A percentile compares a stretch with the other conserved stretches of the same genome.
Conservation (phyloP, 2,329 filamentous ascomycete genomes). For the Ophiognomonia clavigignenti-juglandacearum region DNA sequence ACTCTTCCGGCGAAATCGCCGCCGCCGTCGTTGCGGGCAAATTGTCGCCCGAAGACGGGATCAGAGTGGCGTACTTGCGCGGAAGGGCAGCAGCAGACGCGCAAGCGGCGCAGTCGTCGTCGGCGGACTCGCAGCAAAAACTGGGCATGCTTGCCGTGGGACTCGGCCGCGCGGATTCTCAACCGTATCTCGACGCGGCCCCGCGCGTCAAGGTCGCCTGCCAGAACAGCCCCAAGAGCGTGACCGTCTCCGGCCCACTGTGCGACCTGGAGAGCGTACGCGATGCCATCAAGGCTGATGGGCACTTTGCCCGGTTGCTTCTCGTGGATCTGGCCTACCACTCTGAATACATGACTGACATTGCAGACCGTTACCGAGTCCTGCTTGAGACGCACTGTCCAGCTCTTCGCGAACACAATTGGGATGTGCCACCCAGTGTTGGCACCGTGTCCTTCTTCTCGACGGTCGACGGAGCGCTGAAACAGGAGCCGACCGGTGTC, state of each 20-base stretch:
- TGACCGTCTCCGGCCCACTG: slow-evolving; percentile 29
- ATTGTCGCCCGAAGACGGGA: not conserved
- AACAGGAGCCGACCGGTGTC: not conserved
- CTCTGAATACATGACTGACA: not conserved
- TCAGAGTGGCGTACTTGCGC: not conserved
- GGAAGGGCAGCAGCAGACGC: not conserved
- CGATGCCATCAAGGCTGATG: slow-evolving; percentile 16
- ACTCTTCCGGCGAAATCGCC: slow-evolving; percentile 8
- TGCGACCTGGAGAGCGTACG: slow-evolving; percentile 18
- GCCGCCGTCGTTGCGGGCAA: slow-evolving; percentile 10
- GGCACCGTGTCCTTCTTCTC: no score
- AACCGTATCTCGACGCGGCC: slow-evolving; percentile 4
- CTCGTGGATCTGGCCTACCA: slow-evolving; percentile 26
- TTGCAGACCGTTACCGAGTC: not conserved
- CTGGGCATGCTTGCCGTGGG: slow-evolving; percentile 8
- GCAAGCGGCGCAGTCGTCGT: not conserved
- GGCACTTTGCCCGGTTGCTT: slow-evolving; percentile 24
- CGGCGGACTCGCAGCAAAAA: not conserved
- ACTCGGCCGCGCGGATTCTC: not conserved
- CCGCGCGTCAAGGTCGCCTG: slow-evolving; percentile 7
- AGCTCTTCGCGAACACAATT: no score
- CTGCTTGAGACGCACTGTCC: no score
- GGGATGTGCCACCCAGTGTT: no score
- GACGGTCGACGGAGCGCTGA: not conserved
- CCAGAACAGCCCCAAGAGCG: slow-evolving; percentile 21